Percentiles rank a stretch among this genome's conserved stretches.
Conservation (phyloP, 352 stramenopile genomes). For the Globisporangium orthogonon region DNA sequence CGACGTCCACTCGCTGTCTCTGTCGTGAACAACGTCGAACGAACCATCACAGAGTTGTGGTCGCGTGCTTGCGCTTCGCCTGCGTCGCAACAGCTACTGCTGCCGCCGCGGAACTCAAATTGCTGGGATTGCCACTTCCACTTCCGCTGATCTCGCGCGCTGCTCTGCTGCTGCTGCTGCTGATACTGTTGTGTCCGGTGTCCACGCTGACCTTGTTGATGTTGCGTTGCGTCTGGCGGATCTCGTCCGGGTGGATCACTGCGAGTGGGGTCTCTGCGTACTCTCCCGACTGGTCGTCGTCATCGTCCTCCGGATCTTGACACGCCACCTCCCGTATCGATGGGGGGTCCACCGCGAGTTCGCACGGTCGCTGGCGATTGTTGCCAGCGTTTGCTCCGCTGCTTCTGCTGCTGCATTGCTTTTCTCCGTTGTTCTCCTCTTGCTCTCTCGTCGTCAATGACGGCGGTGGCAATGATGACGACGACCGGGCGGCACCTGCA, state of each 20-base stretch:
- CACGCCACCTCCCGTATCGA: constrained; percentile 16
- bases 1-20: too few species aligned
- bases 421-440: background rate
- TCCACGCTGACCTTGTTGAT: background rate
- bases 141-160: background rate
- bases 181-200: background rate
- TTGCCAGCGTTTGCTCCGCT: background rate
- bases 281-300: constrained; percentile 8
- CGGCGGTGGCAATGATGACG: too few species aligned
- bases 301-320: constrained; percentile 16
- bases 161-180: background rate
- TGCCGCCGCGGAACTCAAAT: background rate
- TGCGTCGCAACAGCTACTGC: background rate
- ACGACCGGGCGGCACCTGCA: too few species aligned
- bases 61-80: constrained; percentile 28
- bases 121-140: background rate
- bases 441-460: too few species aligned
- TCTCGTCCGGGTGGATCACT: constrained; percentile 21
- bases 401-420: background rate
- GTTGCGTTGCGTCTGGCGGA: constrained; percentile 14
- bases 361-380: background rate
- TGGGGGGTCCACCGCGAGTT: constrained; percentile 16
- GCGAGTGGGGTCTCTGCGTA: constrained; percentile 4
- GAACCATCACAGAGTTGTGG: constrained; percentile 9
- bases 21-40: too few species aligned